Evolutionary conservation across 192 early-diverging fungal genomes (phyloP), one percentile per base, ranked within the genome.

Genomic region (Endogone sp.): DNA sequence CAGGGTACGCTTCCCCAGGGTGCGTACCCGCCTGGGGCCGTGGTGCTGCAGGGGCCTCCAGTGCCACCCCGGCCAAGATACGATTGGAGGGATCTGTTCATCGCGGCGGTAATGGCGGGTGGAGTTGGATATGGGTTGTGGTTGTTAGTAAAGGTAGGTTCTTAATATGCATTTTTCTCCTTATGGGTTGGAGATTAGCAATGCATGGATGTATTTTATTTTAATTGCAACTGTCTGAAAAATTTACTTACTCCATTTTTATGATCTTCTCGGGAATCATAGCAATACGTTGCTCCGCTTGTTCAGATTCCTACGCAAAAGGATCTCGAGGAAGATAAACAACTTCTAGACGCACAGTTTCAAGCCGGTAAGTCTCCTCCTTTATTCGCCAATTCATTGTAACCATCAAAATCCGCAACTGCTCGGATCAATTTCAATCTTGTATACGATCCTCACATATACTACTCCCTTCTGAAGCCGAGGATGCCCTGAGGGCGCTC

Each of bases 11-110:
- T n/a, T 61, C 27, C 21, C 71, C 13, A 57, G 22, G 68, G 55
- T 37, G 68, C 71, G 20, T 16, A 23, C 28, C 66, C 62, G 22
- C 66, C 62, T 30, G 70, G 54, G 16, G 66, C 76, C 67, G 66
- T 75, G n/a, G 73, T 79, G 11, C 72, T 80, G 66, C 56, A 68
- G 60, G 74, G 67, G 31, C 81, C 84, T 3, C 74, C 83, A 64
- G 73, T 80, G 57, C 72, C 90, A 26, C 81, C 86, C 54, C 78
- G 85, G 68, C 80, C 86, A 3, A 77, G 71, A n/a, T 84, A 89
- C 60, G 92, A 92, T 70, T 99, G 97, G 97, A 90, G 95, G 67
- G 97, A 99, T 76, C 88, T 93, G 70, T 90, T 94, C 75, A 90
- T 99, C 57, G 95, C 90, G 4, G 86, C 92, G 20, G 88, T 95